Percentiles rank a stretch among this genome's conserved stretches.
These are phyloP conservation scores for Hypoxylon rubiginosum DNA, from an alignment of 2,329 filamentous ascomycete genomes.

Conservation along the genomic window DNA sequence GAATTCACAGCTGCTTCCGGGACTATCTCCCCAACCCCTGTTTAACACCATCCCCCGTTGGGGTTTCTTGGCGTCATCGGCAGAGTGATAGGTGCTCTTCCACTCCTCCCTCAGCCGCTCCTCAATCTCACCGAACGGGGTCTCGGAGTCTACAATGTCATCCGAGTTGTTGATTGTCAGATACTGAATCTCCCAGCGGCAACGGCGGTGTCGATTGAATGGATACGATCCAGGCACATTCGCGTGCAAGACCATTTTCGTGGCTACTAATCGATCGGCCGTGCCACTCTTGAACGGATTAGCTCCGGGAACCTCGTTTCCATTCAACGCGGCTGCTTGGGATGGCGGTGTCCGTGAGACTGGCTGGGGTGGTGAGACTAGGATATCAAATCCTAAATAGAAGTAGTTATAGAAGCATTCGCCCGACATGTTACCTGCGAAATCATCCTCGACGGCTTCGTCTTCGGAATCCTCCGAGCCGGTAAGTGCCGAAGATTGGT, in stretches of 20 bases:
- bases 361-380: conserved; percentile 82
- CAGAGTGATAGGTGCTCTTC: conserved; percentile 73
- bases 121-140: conserved; percentile 80
- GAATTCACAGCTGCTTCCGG: conserved; percentile 88
- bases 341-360: conserved; percentile 75
- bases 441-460: conserved; percentile 69
- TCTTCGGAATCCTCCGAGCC: conserved; percentile 78
- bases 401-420: conserved; percentile 99
- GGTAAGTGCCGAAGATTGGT: conserved; percentile 80
- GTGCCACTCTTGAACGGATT: conserved; percentile 57
- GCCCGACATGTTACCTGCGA: conserved; percentile 67
- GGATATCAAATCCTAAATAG: conserved; percentile 91
- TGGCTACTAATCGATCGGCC: conserved; percentile 81
- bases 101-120: conserved; percentile 76
- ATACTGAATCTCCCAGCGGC: conserved; percentile 84
- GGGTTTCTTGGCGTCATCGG: conserved; percentile 63
- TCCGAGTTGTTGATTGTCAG: conserved; percentile 60
- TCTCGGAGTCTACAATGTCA: conserved; percentile 77
- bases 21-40: conserved; percentile 90
- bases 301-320: conserved; percentile 47
- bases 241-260: conserved; percentile 92
- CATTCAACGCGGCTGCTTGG: conserved; percentile 47
- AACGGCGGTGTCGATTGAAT: conserved; percentile 93
- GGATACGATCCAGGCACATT: conserved; percentile 97
- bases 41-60: conserved; percentile 89